Evolutionary conservation across 2,329 filamentous ascomycete species (phyloP).

Genomic region (Rugonectria rugulosa): DNA sequence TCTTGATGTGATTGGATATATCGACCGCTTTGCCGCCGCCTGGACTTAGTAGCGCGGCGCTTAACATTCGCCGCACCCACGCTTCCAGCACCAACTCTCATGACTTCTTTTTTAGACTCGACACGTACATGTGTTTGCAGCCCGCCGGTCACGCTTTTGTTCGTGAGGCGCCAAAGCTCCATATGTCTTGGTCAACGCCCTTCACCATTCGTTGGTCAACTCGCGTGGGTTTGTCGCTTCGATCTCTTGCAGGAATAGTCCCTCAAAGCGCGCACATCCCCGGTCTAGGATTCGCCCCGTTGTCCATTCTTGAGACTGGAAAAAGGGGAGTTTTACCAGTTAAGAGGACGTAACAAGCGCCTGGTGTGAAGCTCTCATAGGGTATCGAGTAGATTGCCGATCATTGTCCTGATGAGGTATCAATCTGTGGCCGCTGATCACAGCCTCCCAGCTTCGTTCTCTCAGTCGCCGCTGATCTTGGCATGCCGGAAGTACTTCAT

Average conservation of each 20-base stretch:
- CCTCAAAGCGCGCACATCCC: too few species aligned
- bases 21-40: conserved; percentile 14
- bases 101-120: background rate
- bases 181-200: too few species aligned
- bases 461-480: conserved; percentile 76
- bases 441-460: background rate
- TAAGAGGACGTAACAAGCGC: too few species aligned
- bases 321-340: too few species aligned
- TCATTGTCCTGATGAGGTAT: background rate
- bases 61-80: conserved; percentile 9
- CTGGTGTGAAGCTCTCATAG: too few species aligned
- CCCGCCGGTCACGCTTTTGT: background rate
- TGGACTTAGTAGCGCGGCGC: conserved; percentile 7
- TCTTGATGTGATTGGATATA: conserved; percentile 7
- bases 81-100: background rate
- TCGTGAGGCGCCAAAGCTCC: background rate
- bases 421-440: background rate
- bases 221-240: too few species aligned
- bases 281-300: too few species aligned
- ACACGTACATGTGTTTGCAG: background rate
- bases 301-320: too few species aligned
- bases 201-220: too few species aligned
- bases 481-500: conserved; percentile 99
- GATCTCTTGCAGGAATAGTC: too few species aligned
- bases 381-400: too few species aligned